Percentiles rank a stretch among this genome's conserved stretches.
Conservation (phyloP, 805 yeast species). For the Kluyveromyces aestuarii region DNA sequence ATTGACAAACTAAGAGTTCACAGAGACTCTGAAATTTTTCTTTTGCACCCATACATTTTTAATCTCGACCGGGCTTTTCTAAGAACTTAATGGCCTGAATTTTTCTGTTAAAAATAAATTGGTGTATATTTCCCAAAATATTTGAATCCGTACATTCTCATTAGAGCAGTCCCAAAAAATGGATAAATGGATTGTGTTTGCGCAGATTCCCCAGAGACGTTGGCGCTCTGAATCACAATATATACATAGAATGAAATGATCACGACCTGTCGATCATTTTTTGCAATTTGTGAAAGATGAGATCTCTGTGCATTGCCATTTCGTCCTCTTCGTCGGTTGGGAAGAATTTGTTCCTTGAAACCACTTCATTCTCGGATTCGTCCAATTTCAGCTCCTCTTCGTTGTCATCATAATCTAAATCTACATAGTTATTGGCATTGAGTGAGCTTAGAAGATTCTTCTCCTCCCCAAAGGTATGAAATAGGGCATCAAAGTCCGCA, state of each 20-base stretch:
- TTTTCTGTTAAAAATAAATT: background rate
- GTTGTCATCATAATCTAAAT: constrained; percentile 19
- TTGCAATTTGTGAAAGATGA: constrained; percentile 49
- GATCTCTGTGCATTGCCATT: constrained; percentile 54
- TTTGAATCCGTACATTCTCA: background rate
- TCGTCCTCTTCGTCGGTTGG: constrained; percentile 49
- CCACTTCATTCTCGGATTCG: background rate
- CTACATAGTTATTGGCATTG: constrained; percentile 22
- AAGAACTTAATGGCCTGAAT: background rate
- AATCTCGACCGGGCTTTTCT: background rate
- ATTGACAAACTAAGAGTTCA: background rate
- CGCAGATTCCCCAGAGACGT: no score
- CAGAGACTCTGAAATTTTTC: background rate
- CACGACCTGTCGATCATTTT: constrained; percentile 39
- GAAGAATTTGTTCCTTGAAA: constrained; percentile 45
- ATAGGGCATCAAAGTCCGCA: constrained; percentile 10
- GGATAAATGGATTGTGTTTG: no score
- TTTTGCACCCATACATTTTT: background rate
- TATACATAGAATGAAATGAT: background rate
- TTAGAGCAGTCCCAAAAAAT: background rate
- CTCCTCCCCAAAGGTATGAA: constrained; percentile 14
- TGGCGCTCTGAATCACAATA: no score
- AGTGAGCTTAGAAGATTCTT: constrained; percentile 18
- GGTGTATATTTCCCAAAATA: background rate
- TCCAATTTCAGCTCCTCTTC: constrained; percentile 6